These are phyloP conservation scores for Phytophthora kernoviae DNA, from an alignment of 352 stramenopile genomes.

Conservation along the genomic window DNA sequence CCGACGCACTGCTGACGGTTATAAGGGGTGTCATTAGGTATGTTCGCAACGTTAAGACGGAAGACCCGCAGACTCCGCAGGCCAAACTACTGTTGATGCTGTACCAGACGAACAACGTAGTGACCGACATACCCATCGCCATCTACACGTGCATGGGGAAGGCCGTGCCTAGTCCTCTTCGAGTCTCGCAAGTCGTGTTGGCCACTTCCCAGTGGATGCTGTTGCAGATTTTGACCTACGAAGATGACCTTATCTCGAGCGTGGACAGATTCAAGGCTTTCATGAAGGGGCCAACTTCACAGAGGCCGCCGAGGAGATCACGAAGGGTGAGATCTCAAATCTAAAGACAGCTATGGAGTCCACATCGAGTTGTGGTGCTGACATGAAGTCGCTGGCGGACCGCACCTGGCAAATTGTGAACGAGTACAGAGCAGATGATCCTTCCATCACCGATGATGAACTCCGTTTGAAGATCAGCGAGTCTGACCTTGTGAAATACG, in stretches of 20 bases:
- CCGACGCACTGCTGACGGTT: conserved; percentile 23
- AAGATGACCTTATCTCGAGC: conserved; percentile 16
- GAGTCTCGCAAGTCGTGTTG: conserved; percentile 9
- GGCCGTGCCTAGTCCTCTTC: conserved; percentile 2
- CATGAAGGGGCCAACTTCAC: conserved; percentile 13
- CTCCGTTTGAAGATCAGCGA: conserved; percentile 43
- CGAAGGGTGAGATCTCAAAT: conserved; percentile 15
- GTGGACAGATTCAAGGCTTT: conserved; percentile 20
- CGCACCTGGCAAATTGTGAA: conserved; percentile 36
- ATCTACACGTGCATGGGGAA: conserved; percentile 13
- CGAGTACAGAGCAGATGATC: conserved; percentile 28
- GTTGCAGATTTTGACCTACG: conserved; percentile 12
- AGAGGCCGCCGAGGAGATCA: conserved; percentile 14
- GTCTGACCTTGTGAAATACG: conserved; percentile 45
- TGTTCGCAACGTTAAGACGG: conserved; percentile 10
- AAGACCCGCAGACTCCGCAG: conserved; percentile 36
- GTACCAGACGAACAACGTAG: conserved; percentile 39
- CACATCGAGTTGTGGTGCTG: conserved; percentile 35
- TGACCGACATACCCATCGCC: conserved; percentile 19
- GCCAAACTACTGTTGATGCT: conserved; percentile 38
- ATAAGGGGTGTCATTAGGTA: conserved; percentile 7
- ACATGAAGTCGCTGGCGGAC: conserved; percentile 44
- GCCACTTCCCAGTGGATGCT: conserved; percentile 23
- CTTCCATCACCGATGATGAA: conserved; percentile 28
- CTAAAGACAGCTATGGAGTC: conserved; percentile 36